Base-by-base conservation (phyloP, 106 monocot species). In the Agapanthus africanus region DNA sequence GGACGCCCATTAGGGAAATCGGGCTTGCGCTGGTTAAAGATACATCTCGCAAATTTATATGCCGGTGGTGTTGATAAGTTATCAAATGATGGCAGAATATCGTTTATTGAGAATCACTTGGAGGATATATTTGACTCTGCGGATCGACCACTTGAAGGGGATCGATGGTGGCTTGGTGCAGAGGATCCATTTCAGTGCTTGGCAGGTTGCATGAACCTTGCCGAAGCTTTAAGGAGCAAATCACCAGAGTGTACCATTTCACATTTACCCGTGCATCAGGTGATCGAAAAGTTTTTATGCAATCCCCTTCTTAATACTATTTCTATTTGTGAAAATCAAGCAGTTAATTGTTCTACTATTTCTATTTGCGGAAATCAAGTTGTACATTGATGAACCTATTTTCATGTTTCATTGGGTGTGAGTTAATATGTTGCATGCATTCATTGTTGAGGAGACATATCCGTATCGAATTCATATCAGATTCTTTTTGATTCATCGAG, bases 181-280 rank as follows among this genome's bases (percentile, higher is more conserved):
- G 91, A 97, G 67, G 95, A 91, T 78, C 95, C 95, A 18, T 91
- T 97, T 65, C 91, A 97, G 77, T 97, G 86, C 54, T 83, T 97
- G 80, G 88, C 91, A 60, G 91, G 89, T 75, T 97, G 95, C 63
- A 88, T 97, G 42, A 89, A 89, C 80, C 83, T 97, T 67, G 74
- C 95, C 56, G 95, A 97, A 73, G 95, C 91, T 64, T 82, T 97
- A 66, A 86, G 89, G 65, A 97, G 95, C 75, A 72, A 84, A 4
- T 91, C 91, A 13, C 95, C 91, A 16, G 91, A 97, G 62, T 82
- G 82, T 54, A 77, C 82, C 54, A 82, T 97, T 32, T 97, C 95
- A 6, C 84, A 91, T 61, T 51, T 88, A 16, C 95, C 95, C 50
- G 80, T 97, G 30, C 95, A 97, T 77, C 91, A 97, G 88, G 95